These are phyloP conservation scores for Teratosphaeria viscida DNA, from an alignment of 2,329 filamentous ascomycete species.

Conservation along the genomic window DNA sequence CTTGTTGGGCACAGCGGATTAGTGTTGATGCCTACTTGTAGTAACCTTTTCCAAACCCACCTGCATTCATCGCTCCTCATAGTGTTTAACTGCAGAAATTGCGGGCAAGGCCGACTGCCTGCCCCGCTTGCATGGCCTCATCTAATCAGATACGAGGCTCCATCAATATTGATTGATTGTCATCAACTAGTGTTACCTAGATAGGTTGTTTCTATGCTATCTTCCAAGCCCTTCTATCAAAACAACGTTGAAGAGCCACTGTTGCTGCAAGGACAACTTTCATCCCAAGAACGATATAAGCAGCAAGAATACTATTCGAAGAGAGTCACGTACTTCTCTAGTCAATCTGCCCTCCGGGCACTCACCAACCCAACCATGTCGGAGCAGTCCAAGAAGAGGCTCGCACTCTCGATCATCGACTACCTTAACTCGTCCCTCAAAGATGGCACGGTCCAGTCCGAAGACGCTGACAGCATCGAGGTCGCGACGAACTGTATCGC, in stretches of 20 bases:
- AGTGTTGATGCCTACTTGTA: no score
- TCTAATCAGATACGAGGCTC: not conserved
- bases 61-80: no score
- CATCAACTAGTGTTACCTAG: not conserved
- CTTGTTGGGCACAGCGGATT: no score
- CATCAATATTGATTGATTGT: not conserved
- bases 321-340: not conserved
- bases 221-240: not conserved
- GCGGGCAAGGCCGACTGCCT: no score
- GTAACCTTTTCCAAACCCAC: no score
- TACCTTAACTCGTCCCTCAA: conserved; percentile 76
- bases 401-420: conserved; percentile 94
- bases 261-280: not conserved
- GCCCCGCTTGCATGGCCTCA: no score
- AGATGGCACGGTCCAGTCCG: conserved; percentile 77
- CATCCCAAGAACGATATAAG: not conserved
- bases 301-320: not conserved
- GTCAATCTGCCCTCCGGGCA: not conserved
- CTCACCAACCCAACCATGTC: conserved; percentile 11
- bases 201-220: not conserved
- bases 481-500: conserved; percentile 89
- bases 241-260: not conserved
- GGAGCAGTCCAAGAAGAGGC: conserved; percentile 60
- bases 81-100: no score
- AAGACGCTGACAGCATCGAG: conserved; percentile 89